Evolutionary conservation across 164 flowering plant genomes (phyloP), one percentile per base, ranked within the genome.

Genomic region (Chimonanthus salicifolius): DNA sequence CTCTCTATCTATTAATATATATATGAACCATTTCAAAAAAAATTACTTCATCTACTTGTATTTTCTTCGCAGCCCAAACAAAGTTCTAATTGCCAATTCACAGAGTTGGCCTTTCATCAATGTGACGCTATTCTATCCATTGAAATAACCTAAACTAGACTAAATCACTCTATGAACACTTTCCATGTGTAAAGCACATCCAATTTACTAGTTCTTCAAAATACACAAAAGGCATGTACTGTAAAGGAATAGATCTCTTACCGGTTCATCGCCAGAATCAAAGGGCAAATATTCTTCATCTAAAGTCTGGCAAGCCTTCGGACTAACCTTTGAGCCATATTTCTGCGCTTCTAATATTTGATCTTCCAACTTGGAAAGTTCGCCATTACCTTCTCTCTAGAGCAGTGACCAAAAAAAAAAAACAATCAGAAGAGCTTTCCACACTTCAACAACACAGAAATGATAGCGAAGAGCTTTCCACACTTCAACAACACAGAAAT

Each of bases 201-300:
- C 60, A 54, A 54, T 54, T 54, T 54, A 54, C n/a, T 7, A 54
- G 60, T 15, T 54, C 8, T 54, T 6, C 60, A 54, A 54, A 54
- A 54, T 54, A 54, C 16, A 54, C 33, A 33, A 33, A 33, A 33
- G 33, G 33, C 33, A 72, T 72, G 16, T 10, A 49, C 58, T 6
- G 20, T n/a, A 71, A 62, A 69, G 16, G 47, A 16, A 33, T 2
- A 45, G 15, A 49, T 7, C 13, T 8, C 78, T 80, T 74, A 94
- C 98, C 85, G 84, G 85, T 70, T 90, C 98, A 75, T 94, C 97
- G 77, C 54, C 80, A 71, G 84, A 88, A 72, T 88, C 95, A 78
- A 81, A 82, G 5, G 44, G 58, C 62, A 64, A 33, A 67, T 71
- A 72, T 67, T 81, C 83, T 48, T 83, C 77, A 21, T 83, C 79